Conservation (phyloP, 352 stramenopile species). For the Aphanomyces astaci region DNA sequence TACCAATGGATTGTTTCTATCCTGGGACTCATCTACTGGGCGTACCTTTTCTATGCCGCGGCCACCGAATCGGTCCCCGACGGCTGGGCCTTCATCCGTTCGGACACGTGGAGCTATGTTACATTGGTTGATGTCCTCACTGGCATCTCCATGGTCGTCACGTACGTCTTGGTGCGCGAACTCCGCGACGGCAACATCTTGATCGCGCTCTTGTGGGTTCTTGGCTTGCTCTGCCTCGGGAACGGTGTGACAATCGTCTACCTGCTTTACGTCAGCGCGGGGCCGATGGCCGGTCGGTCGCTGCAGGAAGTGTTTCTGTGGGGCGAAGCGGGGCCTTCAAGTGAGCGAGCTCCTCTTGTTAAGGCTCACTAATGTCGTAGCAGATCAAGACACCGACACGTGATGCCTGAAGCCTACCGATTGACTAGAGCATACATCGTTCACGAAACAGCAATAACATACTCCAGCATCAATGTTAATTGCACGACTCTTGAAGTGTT, state of each 20-base stretch:
- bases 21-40: constrained; percentile 5
- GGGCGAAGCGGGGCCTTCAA: neutral
- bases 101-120: constrained; percentile 13
- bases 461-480: too few species aligned
- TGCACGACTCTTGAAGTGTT: too few species aligned
- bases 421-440: too few species aligned
- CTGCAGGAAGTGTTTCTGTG: constrained; percentile 5
- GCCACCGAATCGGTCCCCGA: neutral
- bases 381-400: too few species aligned
- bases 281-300: neutral
- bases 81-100: constrained; percentile 9
- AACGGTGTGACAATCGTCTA: constrained; percentile 13
- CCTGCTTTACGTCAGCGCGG: neutral
- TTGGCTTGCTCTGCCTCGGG: neutral
- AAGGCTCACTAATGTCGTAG: neutral
- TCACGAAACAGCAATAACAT: too few species aligned
- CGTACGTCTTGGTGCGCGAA: constrained; percentile 15
- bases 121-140: constrained; percentile 11
- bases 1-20: neutral
- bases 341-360: neutral
- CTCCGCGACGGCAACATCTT: constrained; percentile 8
- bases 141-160: constrained; percentile 10
- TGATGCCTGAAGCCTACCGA: too few species aligned
- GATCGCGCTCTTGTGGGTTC: neutral
- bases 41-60: neutral